Base-by-base conservation (phyloP, 2,329 filamentous ascomycete genomes). In the Coniosporium tulheliwenetii region DNA sequence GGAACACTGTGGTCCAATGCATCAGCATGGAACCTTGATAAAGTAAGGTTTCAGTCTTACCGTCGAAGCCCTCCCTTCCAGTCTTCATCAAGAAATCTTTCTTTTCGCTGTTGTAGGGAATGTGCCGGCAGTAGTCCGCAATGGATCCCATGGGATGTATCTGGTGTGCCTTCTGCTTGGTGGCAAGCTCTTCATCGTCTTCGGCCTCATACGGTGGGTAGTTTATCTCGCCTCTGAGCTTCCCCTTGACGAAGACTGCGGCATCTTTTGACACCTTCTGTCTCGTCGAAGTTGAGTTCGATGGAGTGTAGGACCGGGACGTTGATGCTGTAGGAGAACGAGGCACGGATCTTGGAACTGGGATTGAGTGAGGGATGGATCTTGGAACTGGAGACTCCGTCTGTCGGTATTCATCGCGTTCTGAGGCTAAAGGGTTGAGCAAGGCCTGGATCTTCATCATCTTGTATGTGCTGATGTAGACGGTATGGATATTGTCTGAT, bases 81-180 rank as follows among this genome's bases (percentile, higher is more conserved):
- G 89, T 96, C 65, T 85, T 93, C 47, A 80, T 75, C 46, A 79
- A 74, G 52, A 95, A 93, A 44, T 80, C 73, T 59, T 93, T 93
- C 68, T 95, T 96, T 48, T 85, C 83, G 56, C 87, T 94, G 54
- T 85, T 87, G 62, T 96, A 96, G 0, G 89, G 89, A 44, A 95
- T 93, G 52, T 89, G 85, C 39, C 63, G 56, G 8, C 55, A 52
- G 15, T 59, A 63, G 44, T 70, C 62, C n/a, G 52, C 59, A 41
- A 79, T 77, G n/a, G 66, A 53, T 1, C 66, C 85, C 45, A 78
- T 66, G 1, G 84, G 81, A 41, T 69, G 71, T 40, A 95, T 66
- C 12, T 73, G 65, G 53, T 81, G 89, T 33, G 64, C 66, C 33
- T 64, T 62, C 45, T 91, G 73, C 46, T 79, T 68, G 10, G 63